A percentile compares a stretch with the other conserved stretches of the same genome.
Conservation (phyloP, 257 asterid species). For the Ocimum tenuiflorum region DNA sequence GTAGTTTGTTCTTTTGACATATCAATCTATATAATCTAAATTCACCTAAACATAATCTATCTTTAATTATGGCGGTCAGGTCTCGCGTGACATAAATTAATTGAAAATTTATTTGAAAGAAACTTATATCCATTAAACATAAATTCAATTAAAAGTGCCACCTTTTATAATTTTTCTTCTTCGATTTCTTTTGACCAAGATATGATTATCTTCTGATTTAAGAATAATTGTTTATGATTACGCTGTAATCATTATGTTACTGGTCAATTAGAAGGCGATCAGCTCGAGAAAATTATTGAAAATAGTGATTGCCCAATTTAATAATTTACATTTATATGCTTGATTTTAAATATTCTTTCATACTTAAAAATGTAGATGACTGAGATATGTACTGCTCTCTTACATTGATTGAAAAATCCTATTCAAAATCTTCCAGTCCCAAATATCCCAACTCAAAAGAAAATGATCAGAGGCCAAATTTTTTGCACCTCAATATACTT, state of each 20-base stretch:
- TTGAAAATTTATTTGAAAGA: background rate
- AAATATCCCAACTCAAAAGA: no score
- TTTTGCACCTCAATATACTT: no score
- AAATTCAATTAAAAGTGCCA: constrained; percentile 1
- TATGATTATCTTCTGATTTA: constrained; percentile 25
- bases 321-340: background rate
- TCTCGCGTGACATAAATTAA: constrained; percentile 26
- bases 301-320: background rate
- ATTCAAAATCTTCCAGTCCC: no score
- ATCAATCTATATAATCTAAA: no score
- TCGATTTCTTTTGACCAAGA: constrained; percentile 21
- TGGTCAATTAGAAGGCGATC: constrained; percentile 36
- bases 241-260: constrained; percentile 19
- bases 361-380: no score
- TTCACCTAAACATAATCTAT: no score
- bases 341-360: background rate
- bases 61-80: constrained; percentile 11
- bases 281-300: constrained; percentile 41
- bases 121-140: background rate
- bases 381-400: no score
- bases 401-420: no score
- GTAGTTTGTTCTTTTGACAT: no score
- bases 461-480: no score
- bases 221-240: constrained; percentile 10
- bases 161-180: constrained; percentile 2